These are phyloP conservation scores for Leersia perrieri DNA, from an alignment of 176 grass and related monocot species.

Conservation along the genomic window DNA sequence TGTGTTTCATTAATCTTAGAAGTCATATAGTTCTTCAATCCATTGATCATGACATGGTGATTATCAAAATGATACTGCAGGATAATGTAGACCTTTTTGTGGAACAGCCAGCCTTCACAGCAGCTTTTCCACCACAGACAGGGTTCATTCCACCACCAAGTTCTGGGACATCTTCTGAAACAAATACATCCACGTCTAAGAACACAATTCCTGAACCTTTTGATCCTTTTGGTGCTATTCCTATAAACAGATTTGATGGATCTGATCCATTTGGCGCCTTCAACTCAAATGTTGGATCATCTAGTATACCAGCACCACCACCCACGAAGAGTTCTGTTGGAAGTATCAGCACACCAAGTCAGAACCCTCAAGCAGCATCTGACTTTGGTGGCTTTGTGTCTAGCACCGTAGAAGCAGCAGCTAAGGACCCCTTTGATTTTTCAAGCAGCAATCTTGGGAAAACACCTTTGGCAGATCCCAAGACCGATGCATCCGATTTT, in stretches of 20 bases:
- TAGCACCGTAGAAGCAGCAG: constrained; percentile 1
- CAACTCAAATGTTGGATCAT: constrained; percentile 48
- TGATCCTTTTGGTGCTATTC: constrained; percentile 86
- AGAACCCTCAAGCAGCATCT: constrained; percentile 43
- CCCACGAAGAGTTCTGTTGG: constrained; percentile 34
- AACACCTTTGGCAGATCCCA: constrained; percentile 41
- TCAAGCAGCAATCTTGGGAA: constrained; percentile 31
- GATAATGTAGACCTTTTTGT: constrained; percentile 52
- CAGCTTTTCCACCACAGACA: constrained; percentile 47
- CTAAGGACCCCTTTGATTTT: constrained; percentile 49
- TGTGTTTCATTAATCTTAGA: background rate
- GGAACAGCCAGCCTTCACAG: constrained; percentile 38
- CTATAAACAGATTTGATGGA: constrained; percentile 65
- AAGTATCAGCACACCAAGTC: constrained; percentile 35
- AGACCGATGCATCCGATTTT: constrained; percentile 44
- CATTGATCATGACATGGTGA: constrained; percentile 8
- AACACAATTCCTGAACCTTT: constrained; percentile 46
- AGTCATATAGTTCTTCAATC: constrained; percentile 18
- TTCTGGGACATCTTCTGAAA: constrained; percentile 48
- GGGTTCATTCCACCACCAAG: constrained; percentile 50
- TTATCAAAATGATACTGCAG: constrained; percentile 52
- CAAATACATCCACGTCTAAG: constrained; percentile 40
- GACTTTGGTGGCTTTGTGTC: constrained; percentile 62
- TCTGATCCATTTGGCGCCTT: constrained; percentile 83
- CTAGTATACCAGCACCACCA: constrained; percentile 32